Evolutionary conservation across 352 stramenopile species (phyloP).

Genomic region (Aphanomyces astaci): DNA sequence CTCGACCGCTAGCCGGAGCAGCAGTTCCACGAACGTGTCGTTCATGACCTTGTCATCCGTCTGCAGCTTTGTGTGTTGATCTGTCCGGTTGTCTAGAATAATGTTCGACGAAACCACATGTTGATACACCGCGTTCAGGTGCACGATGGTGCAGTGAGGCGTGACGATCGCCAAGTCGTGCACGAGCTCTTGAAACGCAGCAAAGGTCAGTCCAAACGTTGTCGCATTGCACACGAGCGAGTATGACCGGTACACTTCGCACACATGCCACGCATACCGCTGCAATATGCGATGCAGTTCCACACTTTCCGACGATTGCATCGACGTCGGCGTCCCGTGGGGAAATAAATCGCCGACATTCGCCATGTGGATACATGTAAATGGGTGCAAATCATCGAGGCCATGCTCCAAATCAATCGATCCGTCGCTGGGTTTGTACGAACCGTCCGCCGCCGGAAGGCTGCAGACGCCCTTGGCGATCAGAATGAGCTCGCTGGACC

Average conservation of each 20-base stretch:
- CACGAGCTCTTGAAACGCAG: conserved; percentile 9
- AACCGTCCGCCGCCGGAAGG: neutral
- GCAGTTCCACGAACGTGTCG: conserved; percentile 11
- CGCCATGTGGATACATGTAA: neutral
- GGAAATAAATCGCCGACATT: conserved; percentile 10
- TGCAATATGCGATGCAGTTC: conserved; percentile 6
- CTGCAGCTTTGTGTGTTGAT: neutral
- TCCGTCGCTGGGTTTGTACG: neutral
- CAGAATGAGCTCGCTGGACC: conserved; percentile 15
- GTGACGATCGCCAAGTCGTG: conserved; percentile 1
- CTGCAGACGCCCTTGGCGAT: conserved; percentile 19
- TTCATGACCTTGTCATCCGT: neutral
- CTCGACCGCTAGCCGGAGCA: conserved; percentile 8
- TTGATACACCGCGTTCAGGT: no score
- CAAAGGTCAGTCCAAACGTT: neutral
- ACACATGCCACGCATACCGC: conserved; percentile 13
- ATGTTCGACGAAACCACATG: neutral
- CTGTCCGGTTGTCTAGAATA: neutral
- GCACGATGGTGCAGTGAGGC: neutral
- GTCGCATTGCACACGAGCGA: conserved; percentile 20
- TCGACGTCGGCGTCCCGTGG: neutral
- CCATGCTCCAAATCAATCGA: no score
- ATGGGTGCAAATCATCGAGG: neutral
- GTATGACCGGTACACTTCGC: conserved; percentile 17
- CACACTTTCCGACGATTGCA: conserved; percentile 1